Evolutionary conservation across 441 rosid genomes (phyloP), one percentile per base, ranked within the genome.

Genomic region (Populus hybrid): DNA sequence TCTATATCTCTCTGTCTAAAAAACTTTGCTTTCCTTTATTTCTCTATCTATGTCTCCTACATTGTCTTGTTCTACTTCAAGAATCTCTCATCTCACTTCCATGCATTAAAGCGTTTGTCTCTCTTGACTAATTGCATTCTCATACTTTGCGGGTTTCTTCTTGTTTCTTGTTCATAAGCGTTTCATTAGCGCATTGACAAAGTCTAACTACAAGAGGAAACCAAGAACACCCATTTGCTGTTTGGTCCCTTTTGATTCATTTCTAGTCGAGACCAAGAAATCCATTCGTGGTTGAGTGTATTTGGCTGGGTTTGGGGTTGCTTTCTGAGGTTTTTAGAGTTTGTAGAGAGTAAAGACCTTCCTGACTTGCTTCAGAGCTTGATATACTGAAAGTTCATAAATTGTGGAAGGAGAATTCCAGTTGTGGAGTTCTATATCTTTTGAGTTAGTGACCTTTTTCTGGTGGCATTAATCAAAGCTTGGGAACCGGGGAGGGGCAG

Each of bases 1-100:
- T n/a, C 5, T 1, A 1, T 69, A 11, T 40, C 64, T 80, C 82
- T 77, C 84, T 86, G 79, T 78, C 81, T 77, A 40, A 53, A 63
- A 63, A 70, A 42, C 61, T 50, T 84, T 77, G 79, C 78, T 79
- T 69, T 84, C 21, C 79, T 26, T 78, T 79, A 24, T 75, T 67
- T 82, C 64, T 77, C 83, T 81, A 78, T 84, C 79, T 40, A 35
- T 84, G 87, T 86, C 91, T 91, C 86, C 91, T 81, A 72, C 91
- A 92, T 91, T 87, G 93, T 83, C 97, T 88, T 86, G 86, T 85
- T 88, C 85, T 88, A 79, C 90, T 87, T 86, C 87, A 91, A 88
- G 92, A 88, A 88, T 87, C 88, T 87, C 89, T 76, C 67, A 18
- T 87, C 91, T 90, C 91, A 83, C 86, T 89, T 85, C 90, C 88